phyloP scores from a whole-genome alignment of 2,329 filamentous ascomycete genomes.

The Colletotrichum tanaceti region DNA sequence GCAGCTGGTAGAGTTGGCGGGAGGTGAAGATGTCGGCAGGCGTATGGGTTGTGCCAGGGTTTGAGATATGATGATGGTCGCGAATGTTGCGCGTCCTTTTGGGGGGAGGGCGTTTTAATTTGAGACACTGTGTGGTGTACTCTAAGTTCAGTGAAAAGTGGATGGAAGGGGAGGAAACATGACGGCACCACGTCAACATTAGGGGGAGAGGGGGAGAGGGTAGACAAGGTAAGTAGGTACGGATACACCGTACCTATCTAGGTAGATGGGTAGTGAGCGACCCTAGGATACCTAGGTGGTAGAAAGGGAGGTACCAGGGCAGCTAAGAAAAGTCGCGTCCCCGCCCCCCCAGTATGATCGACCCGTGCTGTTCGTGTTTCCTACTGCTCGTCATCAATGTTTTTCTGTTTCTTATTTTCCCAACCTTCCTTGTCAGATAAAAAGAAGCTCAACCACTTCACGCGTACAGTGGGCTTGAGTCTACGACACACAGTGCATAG shows the following conservation, averaged over 20 bases:
- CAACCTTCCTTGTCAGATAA: not conserved
- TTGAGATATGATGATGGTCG: constrained; percentile 30
- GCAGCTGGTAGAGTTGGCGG: constrained; percentile 9
- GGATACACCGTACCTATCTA: not conserved
- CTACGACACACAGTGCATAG: not conserved
- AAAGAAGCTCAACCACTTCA: constrained; percentile 13
- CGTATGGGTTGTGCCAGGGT: constrained; percentile 34
- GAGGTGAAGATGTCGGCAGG: constrained; percentile 25
- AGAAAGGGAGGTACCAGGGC: too few relatives aligned
- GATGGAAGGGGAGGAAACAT: constrained; percentile 9
- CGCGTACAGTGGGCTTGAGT: constrained; percentile 14
- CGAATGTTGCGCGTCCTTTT: constrained; percentile 39
- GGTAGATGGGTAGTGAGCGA: not conserved
- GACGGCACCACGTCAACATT: constrained; percentile 9
- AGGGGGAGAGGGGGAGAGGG: not conserved
- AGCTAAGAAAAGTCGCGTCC: constrained; percentile 8
- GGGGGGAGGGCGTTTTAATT: constrained; percentile 33
- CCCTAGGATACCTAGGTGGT: too few relatives aligned
- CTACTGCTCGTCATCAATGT: not conserved
- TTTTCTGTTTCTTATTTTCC: not conserved
- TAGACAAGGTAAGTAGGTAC: not conserved
- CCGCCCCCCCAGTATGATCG: not conserved
- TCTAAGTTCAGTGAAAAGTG: not conserved
- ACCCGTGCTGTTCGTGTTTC: constrained; percentile 7
- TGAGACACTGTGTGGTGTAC: constrained; percentile 15